Conservation (phyloP, 139 green algal genomes). For the Coelastrella sp. region DNA sequence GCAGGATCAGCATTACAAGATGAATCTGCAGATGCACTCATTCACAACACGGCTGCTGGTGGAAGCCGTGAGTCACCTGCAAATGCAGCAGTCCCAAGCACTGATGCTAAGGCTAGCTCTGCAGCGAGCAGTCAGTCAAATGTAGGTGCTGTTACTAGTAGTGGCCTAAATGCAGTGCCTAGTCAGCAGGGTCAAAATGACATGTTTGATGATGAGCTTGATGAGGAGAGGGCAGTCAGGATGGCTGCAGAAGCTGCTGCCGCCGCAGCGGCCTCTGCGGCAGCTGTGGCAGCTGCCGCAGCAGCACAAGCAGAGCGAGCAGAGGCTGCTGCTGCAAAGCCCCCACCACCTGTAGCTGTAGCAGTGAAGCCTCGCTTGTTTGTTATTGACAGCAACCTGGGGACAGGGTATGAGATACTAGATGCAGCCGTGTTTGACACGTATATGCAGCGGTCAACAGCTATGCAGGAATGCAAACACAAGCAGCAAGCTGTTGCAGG, state of each 20-base stretch:
- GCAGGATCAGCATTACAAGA: neutral
- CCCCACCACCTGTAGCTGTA: conserved; percentile 39
- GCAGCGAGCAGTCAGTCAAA: too few relatives aligned
- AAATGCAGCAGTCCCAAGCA: neutral
- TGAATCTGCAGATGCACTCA: too few relatives aligned
- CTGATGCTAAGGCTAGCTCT: neutral
- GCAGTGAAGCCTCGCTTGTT: conserved; percentile 63
- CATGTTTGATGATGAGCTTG: conserved; percentile 47
- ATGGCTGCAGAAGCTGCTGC: conserved; percentile 26
- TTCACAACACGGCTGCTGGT: neutral
- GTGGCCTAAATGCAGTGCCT: too few relatives aligned
- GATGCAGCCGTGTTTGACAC: neutral
- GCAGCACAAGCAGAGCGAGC: conserved; percentile 38
- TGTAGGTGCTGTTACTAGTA: too few relatives aligned
- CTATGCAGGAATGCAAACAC: conserved; percentile 16
- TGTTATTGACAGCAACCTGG: conserved; percentile 53
- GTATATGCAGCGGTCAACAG: neutral
- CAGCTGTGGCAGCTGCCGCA: conserved; percentile 25
- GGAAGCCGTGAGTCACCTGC: neutral
- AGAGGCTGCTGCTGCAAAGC: conserved; percentile 37
- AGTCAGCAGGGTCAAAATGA: conserved; percentile 36
- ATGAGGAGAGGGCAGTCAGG: conserved; percentile 50
- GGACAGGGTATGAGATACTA: conserved; percentile 64
- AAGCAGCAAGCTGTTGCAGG: conserved; percentile 8
- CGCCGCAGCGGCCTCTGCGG: conserved; percentile 14